Evolutionary conservation across 106 monocot species (phyloP).

Genomic region (Ottelia alismoides): DNA sequence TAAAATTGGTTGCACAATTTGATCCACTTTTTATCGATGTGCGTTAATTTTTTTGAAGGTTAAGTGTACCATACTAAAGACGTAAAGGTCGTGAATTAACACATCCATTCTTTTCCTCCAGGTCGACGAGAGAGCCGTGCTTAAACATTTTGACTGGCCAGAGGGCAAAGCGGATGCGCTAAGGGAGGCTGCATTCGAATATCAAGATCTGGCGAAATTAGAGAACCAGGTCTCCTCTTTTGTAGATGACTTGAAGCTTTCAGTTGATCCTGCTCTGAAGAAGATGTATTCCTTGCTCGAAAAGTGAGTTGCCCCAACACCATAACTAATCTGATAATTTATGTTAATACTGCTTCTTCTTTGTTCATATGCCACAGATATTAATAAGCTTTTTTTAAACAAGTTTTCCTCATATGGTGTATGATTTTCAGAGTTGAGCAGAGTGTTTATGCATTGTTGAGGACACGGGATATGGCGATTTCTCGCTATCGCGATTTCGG

Average conservation of each 20-base stretch:
- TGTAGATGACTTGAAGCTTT: constrained; percentile 57
- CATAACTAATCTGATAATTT: no score
- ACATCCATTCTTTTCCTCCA: no score
- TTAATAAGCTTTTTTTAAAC: no score
- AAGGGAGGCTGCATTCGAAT: constrained; percentile 86
- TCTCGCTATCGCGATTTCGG: constrained; percentile 79
- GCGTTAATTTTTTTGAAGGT: no score
- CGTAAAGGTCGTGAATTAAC: no score
- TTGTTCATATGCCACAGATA: no score
- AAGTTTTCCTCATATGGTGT: no score
- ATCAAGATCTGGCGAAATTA: constrained; percentile 79
- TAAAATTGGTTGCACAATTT: no score
- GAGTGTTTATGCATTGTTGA: constrained; percentile 78
- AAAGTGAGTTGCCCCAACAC: no score
- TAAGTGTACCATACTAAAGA: no score
- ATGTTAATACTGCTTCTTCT: no score
- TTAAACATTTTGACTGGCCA: constrained; percentile 97
- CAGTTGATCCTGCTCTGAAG: constrained; percentile 73
- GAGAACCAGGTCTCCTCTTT: constrained; percentile 53
- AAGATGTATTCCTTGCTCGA: constrained; percentile 92
- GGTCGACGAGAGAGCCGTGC: constrained; percentile 94
- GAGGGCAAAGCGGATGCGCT: constrained; percentile 89
- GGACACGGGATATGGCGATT: constrained; percentile 81
- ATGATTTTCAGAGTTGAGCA: constrained; percentile 69
- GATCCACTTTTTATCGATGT: no score